Percentiles rank a stretch among this genome's conserved stretches.
These are phyloP conservation scores for Craspedostauros australis DNA, from an alignment of 108 stramenopile species.

Conservation along the genomic window DNA sequence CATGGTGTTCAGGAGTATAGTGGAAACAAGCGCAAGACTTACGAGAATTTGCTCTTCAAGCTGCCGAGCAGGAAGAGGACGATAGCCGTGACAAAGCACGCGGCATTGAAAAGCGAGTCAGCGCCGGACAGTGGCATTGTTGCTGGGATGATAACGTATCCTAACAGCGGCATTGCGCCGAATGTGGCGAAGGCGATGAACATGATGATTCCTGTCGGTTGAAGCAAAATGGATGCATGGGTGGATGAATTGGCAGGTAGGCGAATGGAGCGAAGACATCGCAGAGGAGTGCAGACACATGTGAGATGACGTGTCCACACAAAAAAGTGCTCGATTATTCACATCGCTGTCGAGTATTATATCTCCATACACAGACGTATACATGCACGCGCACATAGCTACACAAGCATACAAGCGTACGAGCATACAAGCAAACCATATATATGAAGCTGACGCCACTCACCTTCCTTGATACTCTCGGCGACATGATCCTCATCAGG, in stretches of 20 bases:
- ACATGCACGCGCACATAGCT: no score
- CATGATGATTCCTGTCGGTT: constrained; percentile 61
- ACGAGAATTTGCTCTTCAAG: constrained; percentile 90
- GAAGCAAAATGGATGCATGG: not conserved
- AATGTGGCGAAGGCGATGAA: constrained; percentile 87
- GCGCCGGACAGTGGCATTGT: constrained; percentile 46
- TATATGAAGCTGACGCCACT: not conserved
- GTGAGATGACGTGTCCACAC: no score
- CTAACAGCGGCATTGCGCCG: constrained; percentile 84
- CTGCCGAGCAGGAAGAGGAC: constrained; percentile 84
- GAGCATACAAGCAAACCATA: not conserved
- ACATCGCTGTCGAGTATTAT: no score
- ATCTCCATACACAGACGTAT: no score
- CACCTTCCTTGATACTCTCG: constrained; percentile 85
- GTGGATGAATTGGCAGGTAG: not conserved
- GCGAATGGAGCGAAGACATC: not conserved
- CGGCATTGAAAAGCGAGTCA: constrained; percentile 59
- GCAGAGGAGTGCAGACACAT: not conserved
- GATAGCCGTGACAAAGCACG: constrained; percentile 75
- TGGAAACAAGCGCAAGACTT: no score
- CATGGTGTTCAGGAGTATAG: no score
- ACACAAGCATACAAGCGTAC: no score
- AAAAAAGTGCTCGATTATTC: no score
- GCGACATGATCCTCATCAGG: constrained; percentile 83
- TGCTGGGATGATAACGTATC: constrained; percentile 76